These are phyloP conservation scores for Colletotrichum noveboracense DNA, from an alignment of 2,329 filamentous ascomycete species.

Conservation along the genomic window DNA sequence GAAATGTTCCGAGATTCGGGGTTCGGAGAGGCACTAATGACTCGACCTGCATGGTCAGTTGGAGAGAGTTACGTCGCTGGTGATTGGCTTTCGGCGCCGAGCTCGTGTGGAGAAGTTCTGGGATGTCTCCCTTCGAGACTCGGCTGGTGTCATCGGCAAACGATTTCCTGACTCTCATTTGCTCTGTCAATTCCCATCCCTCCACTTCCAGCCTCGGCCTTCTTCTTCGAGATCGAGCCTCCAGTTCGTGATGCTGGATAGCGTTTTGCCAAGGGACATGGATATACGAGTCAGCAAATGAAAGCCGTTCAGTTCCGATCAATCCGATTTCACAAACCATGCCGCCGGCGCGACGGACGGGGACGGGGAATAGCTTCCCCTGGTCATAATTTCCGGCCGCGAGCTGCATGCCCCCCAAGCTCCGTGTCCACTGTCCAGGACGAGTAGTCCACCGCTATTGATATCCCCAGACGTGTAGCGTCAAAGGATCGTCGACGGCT, in stretches of 20 bases:
- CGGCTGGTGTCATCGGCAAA: conserved; percentile 17
- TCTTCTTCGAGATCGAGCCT: neutral
- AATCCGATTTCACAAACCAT: neutral
- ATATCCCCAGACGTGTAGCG: conserved; percentile 2
- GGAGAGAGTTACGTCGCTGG: neutral
- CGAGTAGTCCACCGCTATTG: neutral
- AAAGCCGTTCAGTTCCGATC: neutral
- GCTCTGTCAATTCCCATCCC: conserved; percentile 7
- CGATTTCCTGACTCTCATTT: conserved; percentile 13
- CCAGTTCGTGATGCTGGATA: neutral
- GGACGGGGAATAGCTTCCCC: neutral
- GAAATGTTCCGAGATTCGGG: neutral
- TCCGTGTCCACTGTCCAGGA: neutral
- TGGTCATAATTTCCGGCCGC: neutral
- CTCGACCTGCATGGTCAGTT: neutral
- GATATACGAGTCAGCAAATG: neutral
- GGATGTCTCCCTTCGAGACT: neutral
- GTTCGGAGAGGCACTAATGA: conserved; percentile 1
- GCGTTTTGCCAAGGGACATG: neutral
- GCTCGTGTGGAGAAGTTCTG: neutral
- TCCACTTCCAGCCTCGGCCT: neutral
- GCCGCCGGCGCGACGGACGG: neutral
- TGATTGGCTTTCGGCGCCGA: neutral
- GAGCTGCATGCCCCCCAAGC: neutral
- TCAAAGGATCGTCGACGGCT: conserved; percentile 13